Evolutionary conservation across 164 flowering plant species (phyloP).

Genomic region (Vitis vinifera): DNA sequence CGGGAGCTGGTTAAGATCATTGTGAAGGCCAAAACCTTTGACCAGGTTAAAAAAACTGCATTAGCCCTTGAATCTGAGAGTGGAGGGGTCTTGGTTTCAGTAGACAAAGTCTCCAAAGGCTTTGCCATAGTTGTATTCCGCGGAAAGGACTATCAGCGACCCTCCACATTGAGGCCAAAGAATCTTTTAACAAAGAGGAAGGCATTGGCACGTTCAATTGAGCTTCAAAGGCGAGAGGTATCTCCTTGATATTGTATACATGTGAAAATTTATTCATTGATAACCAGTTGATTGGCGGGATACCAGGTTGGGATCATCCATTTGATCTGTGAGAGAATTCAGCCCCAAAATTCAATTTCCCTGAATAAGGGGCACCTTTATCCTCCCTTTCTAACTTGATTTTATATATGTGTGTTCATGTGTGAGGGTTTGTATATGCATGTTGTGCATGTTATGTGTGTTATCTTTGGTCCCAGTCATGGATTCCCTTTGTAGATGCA

Average conservation of each 20-base stretch:
- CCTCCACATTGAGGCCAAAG: conserved; percentile 73
- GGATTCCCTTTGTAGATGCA: too few species aligned
- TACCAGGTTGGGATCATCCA: background rate
- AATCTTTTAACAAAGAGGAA: conserved; percentile 91
- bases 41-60: conserved; percentile 72
- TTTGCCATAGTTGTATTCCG: conserved; percentile 79
- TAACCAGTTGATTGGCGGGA: too few species aligned
- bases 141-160: conserved; percentile 82
- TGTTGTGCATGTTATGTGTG: too few species aligned
- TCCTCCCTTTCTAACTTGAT: background rate
- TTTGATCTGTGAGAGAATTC: background rate
- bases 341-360: background rate
- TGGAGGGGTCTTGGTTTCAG: conserved; percentile 89
- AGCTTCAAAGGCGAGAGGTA: conserved; percentile 95
- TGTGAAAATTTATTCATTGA: too few species aligned
- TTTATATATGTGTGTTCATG: background rate
- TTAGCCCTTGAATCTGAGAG: conserved; percentile 90
- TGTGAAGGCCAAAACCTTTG: conserved; percentile 65
- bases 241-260: background rate
- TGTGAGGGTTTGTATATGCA: background rate
- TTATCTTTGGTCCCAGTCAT: too few species aligned
- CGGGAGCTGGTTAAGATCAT: conserved; percentile 84
- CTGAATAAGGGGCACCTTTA: background rate
- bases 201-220: conserved; percentile 93
- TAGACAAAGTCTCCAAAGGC: conserved; percentile 85